A percentile compares a stretch with the other conserved stretches of the same genome.
phyloP scores from a whole-genome alignment of 768 basidiomycete species.

The Phanerochaete carnosa region DNA sequence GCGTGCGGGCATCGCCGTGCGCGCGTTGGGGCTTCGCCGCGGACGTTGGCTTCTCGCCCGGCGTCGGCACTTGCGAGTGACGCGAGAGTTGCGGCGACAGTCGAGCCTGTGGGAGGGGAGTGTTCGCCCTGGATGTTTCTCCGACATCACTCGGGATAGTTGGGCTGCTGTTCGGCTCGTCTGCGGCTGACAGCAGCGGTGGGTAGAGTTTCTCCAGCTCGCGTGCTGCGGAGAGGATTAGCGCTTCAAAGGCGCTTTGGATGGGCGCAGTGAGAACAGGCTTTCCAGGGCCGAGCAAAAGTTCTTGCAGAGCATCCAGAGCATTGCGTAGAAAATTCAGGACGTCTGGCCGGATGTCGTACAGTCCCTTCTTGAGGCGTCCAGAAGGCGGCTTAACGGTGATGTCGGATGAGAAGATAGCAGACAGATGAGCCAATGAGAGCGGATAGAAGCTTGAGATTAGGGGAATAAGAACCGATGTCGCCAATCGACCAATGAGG shows the following conservation, averaged over 20 bases:
- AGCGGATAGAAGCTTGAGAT: slow-evolving; percentile 1
- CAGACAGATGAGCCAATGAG: background rate
- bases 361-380: background rate
- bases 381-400: background rate
- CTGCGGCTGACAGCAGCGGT: background rate
- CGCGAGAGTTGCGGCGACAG: background rate
- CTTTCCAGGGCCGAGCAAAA: background rate
- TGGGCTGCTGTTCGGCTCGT: background rate
- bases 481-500: background rate
- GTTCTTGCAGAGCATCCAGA: background rate
- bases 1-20: background rate
- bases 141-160: background rate
- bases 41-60: background rate
- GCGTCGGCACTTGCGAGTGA: background rate
- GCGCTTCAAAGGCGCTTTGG: background rate
- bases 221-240: background rate
- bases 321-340: background rate
- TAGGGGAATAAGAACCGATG: slow-evolving; percentile 1
- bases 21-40: background rate
- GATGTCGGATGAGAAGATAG: background rate
- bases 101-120: background rate
- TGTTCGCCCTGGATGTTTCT: background rate
- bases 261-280: background rate
- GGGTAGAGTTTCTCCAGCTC: slow-evolving; percentile 2
- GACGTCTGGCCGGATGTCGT: slow-evolving; percentile 6